These are phyloP conservation scores for Colletotrichum sp. DNA, from an alignment of 2,329 filamentous ascomycete genomes.

Conservation along the genomic window DNA sequence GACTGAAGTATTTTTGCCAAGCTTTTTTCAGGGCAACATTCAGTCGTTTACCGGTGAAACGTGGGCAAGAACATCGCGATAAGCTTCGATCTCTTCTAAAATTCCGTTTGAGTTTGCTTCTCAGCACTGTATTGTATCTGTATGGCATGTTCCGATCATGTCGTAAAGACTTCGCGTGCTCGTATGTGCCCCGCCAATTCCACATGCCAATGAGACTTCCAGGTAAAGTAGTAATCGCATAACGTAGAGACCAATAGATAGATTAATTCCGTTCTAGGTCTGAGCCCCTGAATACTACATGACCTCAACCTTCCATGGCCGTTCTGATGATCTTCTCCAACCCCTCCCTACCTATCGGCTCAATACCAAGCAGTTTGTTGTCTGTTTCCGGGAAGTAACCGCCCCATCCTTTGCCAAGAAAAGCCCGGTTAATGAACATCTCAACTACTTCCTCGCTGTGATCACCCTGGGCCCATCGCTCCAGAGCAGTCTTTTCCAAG, in stretches of 20 bases:
- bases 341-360: neutral
- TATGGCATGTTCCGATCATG: neutral
- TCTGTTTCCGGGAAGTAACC: conserved; percentile 4
- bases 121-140: neutral
- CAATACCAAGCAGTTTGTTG: neutral
- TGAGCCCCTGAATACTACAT: neutral
- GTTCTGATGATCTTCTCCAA: conserved; percentile 1
- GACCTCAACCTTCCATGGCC: neutral
- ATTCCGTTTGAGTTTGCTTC: neutral
- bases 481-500: neutral
- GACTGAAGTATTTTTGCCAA: neutral
- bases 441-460: conserved; percentile 7
- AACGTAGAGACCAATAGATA: neutral
- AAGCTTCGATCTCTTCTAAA: neutral
- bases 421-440: conserved; percentile 8
- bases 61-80: neutral
- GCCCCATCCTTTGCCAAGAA: neutral
- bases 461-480: neutral
- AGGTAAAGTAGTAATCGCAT: neutral
- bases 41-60: neutral
- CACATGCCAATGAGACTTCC: neutral
- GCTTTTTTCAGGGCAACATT: neutral
- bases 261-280: neutral
- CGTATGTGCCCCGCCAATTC: neutral
- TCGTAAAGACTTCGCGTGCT: neutral